phyloP scores from a whole-genome alignment of 495 filamentous ascomycete species.

The Letharia columbiana region DNA sequence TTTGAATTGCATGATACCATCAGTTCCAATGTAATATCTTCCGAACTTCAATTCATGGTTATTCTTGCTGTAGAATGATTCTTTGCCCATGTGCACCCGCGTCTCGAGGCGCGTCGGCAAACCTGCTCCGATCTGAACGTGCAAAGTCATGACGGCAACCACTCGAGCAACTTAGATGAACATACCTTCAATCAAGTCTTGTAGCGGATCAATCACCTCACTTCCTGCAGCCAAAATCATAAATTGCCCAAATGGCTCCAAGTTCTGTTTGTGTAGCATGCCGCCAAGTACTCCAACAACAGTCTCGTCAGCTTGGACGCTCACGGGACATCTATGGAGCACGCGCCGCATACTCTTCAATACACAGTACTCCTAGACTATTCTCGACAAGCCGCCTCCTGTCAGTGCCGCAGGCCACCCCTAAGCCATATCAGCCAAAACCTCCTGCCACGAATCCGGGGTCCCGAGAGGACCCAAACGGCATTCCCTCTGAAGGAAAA shows the following conservation, averaged over 20 bases:
- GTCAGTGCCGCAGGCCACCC: neutral
- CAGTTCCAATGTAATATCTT: neutral
- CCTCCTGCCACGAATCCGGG: neutral
- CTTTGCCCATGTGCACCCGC: neutral
- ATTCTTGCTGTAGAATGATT: neutral
- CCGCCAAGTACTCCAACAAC: constrained; percentile 14
- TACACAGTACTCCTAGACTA: neutral
- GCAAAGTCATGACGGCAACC: constrained; percentile 21
- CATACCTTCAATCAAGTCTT: too few species aligned
- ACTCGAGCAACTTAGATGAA: neutral
- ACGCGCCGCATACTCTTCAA: neutral
- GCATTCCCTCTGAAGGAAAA: neutral
- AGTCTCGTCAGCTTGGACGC: constrained; percentile 7
- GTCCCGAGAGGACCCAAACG: neutral
- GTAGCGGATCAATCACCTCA: neutral
- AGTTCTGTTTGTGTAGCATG: constrained; percentile 13
- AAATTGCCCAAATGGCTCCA: constrained; percentile 7
- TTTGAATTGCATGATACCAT: neutral
- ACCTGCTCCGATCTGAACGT: neutral
- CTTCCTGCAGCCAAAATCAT: neutral
- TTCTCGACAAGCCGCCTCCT: constrained; percentile 9
- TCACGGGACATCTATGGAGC: neutral
- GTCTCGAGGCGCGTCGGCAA: constrained; percentile 9
- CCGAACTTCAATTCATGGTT: neutral
- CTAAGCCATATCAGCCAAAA: neutral